Base-by-base conservation (phyloP, 768 basidiomycete species). In the Termitomyces sp. region DNA sequence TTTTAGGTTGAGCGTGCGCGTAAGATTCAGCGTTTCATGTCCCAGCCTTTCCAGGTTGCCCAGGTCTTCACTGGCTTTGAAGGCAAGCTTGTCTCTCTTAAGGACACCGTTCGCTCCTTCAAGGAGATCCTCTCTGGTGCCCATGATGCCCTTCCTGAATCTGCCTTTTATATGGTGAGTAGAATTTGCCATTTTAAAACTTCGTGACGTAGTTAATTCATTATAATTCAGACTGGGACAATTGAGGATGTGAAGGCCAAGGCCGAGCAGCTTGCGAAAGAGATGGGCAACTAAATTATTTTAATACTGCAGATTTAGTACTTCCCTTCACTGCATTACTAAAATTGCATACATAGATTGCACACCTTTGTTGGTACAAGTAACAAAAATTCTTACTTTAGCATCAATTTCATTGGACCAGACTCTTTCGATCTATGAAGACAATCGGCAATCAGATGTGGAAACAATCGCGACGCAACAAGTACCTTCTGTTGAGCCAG, bases 11-110 rank as follows among this genome's bases (percentile, higher is more conserved):
- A 95, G 78, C 93, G 94, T 74, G 95, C 93, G 60, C 92, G 94
- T 73, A 97, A 97, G 81, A 94, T 98, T 68, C 93, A 93, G 72
- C 90, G 93, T 80, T 98, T 98, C 91, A 98, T 99, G 97, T 98
- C 94, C 64, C 95, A 99, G 78, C 97, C 97, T 60, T 99, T 99
- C 93, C 90, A 92, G 71, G 96, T 98, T 71, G 97, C 95, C 55
- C 93, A 98, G 79, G 94, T 97, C 74, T 98, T 98, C 85, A 98
- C 96, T 69, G 96, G 96, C 80, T 95, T 92, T 68, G 95, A 97
- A 80, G 97, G 96, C 69, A 91, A 89, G 72, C 91, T 98, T 58
- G 96, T 99, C 35, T 80, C 95, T 14, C 78, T 99, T 62, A 98
- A 98, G 81, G 95, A 98, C 71, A 95, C 93, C 58, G 72, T 95